Evolutionary conservation across 805 yeast genomes (phyloP), one percentile per base, ranked within the genome.

Genomic region (Maudiozyma turicensis): DNA sequence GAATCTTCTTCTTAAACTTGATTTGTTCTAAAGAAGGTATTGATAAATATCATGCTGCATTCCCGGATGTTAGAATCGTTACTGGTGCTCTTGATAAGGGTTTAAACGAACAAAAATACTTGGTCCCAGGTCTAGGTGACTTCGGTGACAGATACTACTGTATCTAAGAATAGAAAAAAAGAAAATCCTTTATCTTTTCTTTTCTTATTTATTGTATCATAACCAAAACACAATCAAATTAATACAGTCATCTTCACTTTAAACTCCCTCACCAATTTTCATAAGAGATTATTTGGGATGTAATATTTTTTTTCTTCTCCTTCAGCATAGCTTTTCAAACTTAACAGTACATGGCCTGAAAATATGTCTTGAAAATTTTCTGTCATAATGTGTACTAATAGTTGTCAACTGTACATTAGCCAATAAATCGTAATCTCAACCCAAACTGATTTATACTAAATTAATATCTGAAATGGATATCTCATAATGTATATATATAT

Each of bases 121-220:
- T 93, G 58, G 80, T 80, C 44, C 99, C 99, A 33, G 99, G 99
- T 44, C 75, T 93, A 57, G 99, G 99, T 63, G 99, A 93, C 65
- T 93, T 93, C 63, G 99, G 99, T 63, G 98, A 93, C 72, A 78
- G 98, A 70, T 93, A 93, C 72, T 93, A 91, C 73, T 87, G 96
- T 72, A 80, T 87, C 54, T 90, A 74, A 39, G 42, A 4, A 39
- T 6, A 35, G n/a, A 35, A 35, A 6, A 3, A 35, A 7, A 15
- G 3, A n/a, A n/a, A 32, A 32, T 8, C 34, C 14, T 35, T 34
- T n/a, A 6, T 8, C 9, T 13, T n/a, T 5, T n/a, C 14, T 11
- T 8, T 32, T 32, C 14, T 35, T 35, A n/a, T 35, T 35, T n/a
- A 6, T n/a, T 13, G 8, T 13, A 35, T 15, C 38, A 35, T 33